Evolutionary conservation across 805 yeast genomes (phyloP).

Genomic region (Saccharomycopsis malanga): DNA sequence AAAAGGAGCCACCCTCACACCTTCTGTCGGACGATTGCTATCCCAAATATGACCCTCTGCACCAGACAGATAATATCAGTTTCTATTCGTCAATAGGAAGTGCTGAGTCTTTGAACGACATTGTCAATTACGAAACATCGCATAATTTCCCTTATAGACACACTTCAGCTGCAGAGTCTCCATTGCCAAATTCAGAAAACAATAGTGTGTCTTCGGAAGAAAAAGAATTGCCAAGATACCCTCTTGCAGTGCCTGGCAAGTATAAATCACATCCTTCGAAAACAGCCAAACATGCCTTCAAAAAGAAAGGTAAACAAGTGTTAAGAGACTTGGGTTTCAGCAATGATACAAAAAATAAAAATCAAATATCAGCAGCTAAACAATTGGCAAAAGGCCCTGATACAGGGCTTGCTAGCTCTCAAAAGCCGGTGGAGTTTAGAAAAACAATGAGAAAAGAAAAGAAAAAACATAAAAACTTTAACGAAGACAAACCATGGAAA

Average conservation of each 20-base stretch:
- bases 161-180: neutral
- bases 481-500: conserved; percentile 93
- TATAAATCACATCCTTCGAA: conserved; percentile 8
- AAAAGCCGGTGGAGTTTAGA: conserved; percentile 19
- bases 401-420: neutral
- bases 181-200: neutral
- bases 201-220: neutral
- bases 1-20: too few relatives aligned
- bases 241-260: neutral
- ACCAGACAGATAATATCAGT: neutral
- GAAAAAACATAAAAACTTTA: conserved; percentile 32
- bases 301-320: conserved; percentile 19
- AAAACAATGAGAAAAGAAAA: conserved; percentile 21
- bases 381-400: neutral
- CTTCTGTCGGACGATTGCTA: too few relatives aligned
- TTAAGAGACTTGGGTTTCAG: conserved; percentile 16
- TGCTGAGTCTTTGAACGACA: neutral
- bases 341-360: conserved; percentile 21
- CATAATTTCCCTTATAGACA: neutral
- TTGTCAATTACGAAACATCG: neutral
- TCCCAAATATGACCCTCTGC: too few relatives aligned
- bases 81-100: neutral
- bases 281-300: conserved; percentile 9
- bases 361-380: conserved; percentile 16
- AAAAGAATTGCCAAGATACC: conserved; percentile 15